These are phyloP conservation scores for Byssochlamys sp. DNA, from an alignment of 2,329 filamentous ascomycete genomes.

Conservation along the genomic window DNA sequence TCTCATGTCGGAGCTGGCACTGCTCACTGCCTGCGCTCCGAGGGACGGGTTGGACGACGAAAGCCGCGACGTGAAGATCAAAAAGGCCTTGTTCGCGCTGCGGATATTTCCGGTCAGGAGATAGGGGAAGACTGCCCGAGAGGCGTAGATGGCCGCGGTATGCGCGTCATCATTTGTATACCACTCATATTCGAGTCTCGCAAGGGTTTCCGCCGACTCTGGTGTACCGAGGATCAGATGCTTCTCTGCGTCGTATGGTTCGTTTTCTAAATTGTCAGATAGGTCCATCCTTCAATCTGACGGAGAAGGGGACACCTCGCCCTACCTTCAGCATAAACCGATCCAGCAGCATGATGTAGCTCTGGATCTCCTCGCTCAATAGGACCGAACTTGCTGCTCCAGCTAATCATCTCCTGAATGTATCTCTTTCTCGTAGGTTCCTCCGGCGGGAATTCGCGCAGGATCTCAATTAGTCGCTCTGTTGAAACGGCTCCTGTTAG, in stretches of 20 bases:
- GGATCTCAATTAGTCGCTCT: slow-evolving; percentile 61
- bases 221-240: slow-evolving; percentile 82
- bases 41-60: slow-evolving; percentile 50
- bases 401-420: slow-evolving; percentile 73
- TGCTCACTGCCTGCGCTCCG: slow-evolving; percentile 72
- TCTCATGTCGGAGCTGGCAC: slow-evolving; percentile 60
- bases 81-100: slow-evolving; percentile 73
- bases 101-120: slow-evolving; percentile 82
- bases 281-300: slow-evolving; percentile 1
- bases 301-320: slow-evolving; percentile 4
- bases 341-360: slow-evolving; percentile 82
- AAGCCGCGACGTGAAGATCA: slow-evolving; percentile 62
- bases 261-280: slow-evolving; percentile 53
- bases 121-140: slow-evolving; percentile 80
- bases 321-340: slow-evolving; percentile 69
- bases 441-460: slow-evolving; percentile 68
- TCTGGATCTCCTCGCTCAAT: slow-evolving; percentile 88
- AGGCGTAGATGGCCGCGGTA: slow-evolving; percentile 75
- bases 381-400: slow-evolving; percentile 77
- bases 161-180: slow-evolving; percentile 82
- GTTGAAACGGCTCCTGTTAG: slow-evolving; percentile 1
- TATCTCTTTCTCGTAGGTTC: slow-evolving; percentile 92
- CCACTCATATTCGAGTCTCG: slow-evolving; percentile 83
- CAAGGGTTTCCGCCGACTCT: slow-evolving; percentile 72
- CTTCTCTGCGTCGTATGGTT: slow-evolving; percentile 83